Evolutionary conservation across 257 asterid species (phyloP).

Genomic region (Thymus mandschuricus): DNA sequence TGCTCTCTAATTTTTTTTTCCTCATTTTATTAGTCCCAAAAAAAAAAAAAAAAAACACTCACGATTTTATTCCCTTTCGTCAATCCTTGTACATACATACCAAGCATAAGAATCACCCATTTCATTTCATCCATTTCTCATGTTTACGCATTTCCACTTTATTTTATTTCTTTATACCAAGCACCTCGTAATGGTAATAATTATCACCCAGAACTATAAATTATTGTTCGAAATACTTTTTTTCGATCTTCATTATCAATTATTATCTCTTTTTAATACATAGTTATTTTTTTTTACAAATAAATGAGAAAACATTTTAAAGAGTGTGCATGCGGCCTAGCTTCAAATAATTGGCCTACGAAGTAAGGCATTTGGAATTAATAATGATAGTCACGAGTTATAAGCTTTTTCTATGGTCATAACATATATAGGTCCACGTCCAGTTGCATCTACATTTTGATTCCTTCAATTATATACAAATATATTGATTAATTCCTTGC

Average conservation of each 20-base stretch:
- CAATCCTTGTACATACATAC: no score
- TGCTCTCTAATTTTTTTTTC: no score
- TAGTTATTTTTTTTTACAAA: background rate
- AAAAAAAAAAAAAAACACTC: no score
- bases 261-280: background rate
- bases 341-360: conserved; percentile 19
- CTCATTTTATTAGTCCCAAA: no score
- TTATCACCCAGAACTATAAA: background rate
- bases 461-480: background rate
- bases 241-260: background rate
- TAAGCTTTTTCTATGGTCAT: conserved; percentile 9
- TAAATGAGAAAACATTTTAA: background rate
- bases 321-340: conserved; percentile 20
- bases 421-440: conserved; percentile 11
- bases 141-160: no score
- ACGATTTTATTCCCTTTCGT: no score
- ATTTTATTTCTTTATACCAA: no score
- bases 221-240: background rate
- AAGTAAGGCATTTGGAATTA: conserved; percentile 17
- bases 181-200: background rate
- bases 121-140: no score
- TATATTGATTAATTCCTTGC: background rate
- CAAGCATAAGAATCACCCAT: no score
- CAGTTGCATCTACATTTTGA: conserved; percentile 3
- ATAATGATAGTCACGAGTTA: conserved; percentile 17